phyloP scores from a whole-genome alignment of 2,329 filamentous ascomycete genomes.

The Penicillium sp. region DNA sequence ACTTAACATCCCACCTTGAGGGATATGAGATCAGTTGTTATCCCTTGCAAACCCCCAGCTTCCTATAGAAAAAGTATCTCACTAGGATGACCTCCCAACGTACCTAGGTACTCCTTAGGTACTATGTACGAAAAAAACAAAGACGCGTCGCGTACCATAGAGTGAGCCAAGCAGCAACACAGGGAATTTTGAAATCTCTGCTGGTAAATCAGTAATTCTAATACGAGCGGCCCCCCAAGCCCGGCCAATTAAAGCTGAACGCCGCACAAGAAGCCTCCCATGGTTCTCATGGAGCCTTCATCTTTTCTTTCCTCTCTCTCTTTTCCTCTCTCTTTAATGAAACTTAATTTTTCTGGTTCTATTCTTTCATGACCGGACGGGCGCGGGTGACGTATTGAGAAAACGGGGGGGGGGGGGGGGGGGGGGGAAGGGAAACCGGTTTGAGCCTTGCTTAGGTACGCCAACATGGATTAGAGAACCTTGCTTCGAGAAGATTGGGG shows the following conservation, averaged over 20 bases:
- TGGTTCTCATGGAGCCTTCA: slow-evolving; percentile 14
- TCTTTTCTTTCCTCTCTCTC: not conserved
- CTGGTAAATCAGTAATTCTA: slow-evolving; percentile 15
- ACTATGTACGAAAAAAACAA: not conserved
- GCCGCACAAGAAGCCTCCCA: slow-evolving; percentile 6
- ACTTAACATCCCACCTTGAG: not conserved
- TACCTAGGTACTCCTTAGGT: too few relatives aligned
- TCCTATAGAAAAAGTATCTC: too few relatives aligned
- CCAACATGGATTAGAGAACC: slow-evolving; percentile 18
- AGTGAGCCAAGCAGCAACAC: not conserved
- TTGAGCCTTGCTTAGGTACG: slow-evolving; percentile 11
- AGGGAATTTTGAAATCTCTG: slow-evolving; percentile 5
- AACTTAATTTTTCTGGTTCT: not conserved
- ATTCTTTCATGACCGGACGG: slow-evolving; percentile 7
- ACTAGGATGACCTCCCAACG: not conserved
- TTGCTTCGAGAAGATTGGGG: slow-evolving; percentile 22
- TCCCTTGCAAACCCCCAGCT: slow-evolving; percentile 6
- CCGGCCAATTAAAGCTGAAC: slow-evolving; percentile 14
- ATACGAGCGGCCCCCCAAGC: slow-evolving; percentile 15
- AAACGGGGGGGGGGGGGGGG: not conserved
- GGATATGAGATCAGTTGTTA: not conserved
- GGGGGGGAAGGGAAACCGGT: not conserved
- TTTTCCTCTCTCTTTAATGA: slow-evolving; percentile 9
- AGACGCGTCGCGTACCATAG: slow-evolving; percentile 6
- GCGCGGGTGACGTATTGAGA: slow-evolving; percentile 19